These are phyloP conservation scores for Mrakia frigida DNA, from an alignment of 768 basidiomycete species.

Conservation along the genomic window DNA sequence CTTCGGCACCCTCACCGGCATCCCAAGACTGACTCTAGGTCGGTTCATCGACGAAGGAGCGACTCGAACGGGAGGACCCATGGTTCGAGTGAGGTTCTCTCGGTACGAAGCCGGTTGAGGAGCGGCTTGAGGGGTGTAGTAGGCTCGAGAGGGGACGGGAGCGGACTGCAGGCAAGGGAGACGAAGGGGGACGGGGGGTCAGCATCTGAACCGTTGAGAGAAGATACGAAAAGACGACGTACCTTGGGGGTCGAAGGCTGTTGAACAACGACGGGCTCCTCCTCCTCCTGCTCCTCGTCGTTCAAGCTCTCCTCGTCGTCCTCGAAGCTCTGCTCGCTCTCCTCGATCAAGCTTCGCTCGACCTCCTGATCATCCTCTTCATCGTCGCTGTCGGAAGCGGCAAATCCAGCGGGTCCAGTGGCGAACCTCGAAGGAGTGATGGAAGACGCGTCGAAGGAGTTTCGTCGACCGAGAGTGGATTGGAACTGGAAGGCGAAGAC, in stretches of 20 bases:
- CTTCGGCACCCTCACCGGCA: slow-evolving; percentile 21
- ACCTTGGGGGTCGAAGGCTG: slow-evolving; percentile 6
- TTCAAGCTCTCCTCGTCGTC: not conserved
- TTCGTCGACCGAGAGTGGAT: not conserved
- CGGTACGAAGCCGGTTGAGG: not conserved
- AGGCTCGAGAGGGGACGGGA: not conserved
- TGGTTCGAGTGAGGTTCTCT: not conserved
- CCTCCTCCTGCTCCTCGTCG: not conserved
- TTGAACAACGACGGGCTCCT: not conserved
- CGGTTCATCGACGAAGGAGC: not conserved
- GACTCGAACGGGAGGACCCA: slow-evolving; percentile 28
- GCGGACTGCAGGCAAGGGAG: not conserved
- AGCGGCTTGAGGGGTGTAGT: slow-evolving; percentile 14
- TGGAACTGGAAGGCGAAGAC: not conserved
- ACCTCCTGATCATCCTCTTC: slow-evolving; percentile 13
- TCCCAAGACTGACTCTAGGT: slow-evolving; percentile 24
- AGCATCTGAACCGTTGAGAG: not conserved
- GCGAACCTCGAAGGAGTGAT: not conserved
- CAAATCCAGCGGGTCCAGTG: not conserved
- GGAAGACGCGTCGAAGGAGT: not conserved
- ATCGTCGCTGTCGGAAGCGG: not conserved
- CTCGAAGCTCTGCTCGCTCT: not conserved
- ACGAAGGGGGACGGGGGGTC: no score
- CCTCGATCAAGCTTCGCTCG: slow-evolving; percentile 17
- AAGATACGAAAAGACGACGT: not conserved